Conservation (phyloP, 2,329 filamentous ascomycete species). For the Aspergillus tubingensis region DNA sequence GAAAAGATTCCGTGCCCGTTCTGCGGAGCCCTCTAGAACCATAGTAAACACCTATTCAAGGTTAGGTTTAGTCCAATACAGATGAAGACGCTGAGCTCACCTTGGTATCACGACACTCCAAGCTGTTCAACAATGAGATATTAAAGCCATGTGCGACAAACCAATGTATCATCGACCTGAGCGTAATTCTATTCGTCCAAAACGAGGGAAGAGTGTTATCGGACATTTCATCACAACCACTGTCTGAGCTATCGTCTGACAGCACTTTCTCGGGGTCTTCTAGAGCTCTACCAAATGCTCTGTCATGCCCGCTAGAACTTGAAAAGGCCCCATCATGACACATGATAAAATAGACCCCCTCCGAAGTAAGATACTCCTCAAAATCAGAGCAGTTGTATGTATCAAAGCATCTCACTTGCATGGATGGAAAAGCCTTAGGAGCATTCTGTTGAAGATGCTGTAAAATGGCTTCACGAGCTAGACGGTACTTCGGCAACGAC, state of each 20-base stretch:
- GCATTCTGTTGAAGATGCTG: conserved; percentile 60
- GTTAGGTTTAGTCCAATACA: neutral
- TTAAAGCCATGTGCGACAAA: conserved; percentile 61
- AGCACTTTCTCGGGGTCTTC: neutral
- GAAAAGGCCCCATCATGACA: conserved; percentile 60
- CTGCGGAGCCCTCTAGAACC: conserved; percentile 20
- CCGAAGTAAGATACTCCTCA: conserved; percentile 54
- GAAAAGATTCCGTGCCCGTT: conserved; percentile 1
- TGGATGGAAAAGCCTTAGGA: conserved; percentile 37
- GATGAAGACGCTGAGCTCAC: conserved; percentile 33
- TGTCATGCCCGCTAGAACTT: neutral
- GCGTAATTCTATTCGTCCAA: conserved; percentile 24
- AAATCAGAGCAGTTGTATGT: conserved; percentile 51
- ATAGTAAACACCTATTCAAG: conserved; percentile 22
- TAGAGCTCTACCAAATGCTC: neutral
- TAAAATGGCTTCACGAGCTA: conserved; percentile 65
- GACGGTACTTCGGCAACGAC: conserved; percentile 55
- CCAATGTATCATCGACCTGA: conserved; percentile 55
- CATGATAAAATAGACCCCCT: conserved; percentile 67
- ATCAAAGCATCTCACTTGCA: conserved; percentile 28
- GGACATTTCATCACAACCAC: neutral
- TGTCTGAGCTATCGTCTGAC: neutral
- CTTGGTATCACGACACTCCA: conserved; percentile 67
- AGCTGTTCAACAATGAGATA: conserved; percentile 63
- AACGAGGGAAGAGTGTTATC: neutral